Evolutionary conservation across 2,329 filamentous ascomycete genomes (phyloP).

Genomic region (Stemphylium beticola): DNA sequence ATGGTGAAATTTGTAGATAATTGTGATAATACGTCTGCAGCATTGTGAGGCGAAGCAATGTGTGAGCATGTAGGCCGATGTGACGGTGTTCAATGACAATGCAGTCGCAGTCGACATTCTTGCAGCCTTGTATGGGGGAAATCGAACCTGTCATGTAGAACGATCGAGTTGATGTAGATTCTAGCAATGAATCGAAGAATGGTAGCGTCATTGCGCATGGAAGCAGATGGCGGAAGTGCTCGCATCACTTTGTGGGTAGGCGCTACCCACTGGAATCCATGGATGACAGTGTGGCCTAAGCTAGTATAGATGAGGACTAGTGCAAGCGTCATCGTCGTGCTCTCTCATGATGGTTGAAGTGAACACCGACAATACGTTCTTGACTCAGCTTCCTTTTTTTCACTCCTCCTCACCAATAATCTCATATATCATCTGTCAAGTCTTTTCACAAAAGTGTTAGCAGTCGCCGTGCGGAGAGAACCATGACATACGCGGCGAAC

Average conservation of each 20-base stretch:
- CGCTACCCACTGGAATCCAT: neutral
- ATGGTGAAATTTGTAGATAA: neutral
- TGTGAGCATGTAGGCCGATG: neutral
- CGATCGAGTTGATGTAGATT: no score
- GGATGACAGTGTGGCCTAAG: neutral
- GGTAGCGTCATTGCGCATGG: no score
- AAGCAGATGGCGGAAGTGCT: no score
- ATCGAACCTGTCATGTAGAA: neutral
- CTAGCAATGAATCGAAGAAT: no score
- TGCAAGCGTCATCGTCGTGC: neutral
- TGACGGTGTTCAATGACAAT: neutral
- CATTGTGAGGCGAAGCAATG: neutral
- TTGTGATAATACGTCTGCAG: neutral
- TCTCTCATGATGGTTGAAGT: neutral
- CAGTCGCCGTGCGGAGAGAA: no score
- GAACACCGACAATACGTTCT: no score
- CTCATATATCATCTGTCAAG: no score
- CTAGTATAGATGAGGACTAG: neutral
- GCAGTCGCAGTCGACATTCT: neutral
- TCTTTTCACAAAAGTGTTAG: no score
- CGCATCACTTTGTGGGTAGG: no score
- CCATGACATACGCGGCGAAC: no score
- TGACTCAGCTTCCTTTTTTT: no score
- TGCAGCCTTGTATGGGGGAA: neutral
- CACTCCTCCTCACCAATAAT: no score